These are phyloP conservation scores for Claviceps humidiphila DNA, from an alignment of 2,329 filamentous ascomycete species.

Conservation along the genomic window DNA sequence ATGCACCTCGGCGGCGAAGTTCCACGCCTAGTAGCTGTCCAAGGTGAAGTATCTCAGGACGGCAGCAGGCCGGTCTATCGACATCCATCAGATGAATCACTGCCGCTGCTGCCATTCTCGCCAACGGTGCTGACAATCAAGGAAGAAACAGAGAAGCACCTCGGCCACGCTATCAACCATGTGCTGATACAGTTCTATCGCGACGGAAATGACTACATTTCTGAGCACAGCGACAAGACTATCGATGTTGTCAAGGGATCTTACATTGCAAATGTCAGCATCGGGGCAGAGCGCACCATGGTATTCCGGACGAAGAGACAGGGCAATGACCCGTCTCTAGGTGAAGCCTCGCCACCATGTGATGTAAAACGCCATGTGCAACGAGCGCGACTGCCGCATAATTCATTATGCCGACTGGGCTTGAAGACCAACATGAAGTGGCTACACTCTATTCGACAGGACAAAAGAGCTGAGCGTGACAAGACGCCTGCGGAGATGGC, in stretches of 20 bases:
- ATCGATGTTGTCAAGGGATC: conserved; percentile 73
- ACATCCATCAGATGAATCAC: conserved; percentile 81
- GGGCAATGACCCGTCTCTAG: conserved; percentile 21
- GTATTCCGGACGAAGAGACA: conserved; percentile 68
- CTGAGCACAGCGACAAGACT: conserved; percentile 94
- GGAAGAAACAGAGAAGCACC: conserved; percentile 50
- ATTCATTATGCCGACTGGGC: conserved; percentile 77
- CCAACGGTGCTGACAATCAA: conserved; percentile 57
- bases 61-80: conserved; percentile 83
- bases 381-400: conserved; percentile 67
- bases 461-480: conserved; percentile 58
- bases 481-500: conserved; percentile 59
- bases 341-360: conserved; percentile 3
- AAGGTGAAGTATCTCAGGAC: conserved; percentile 56
- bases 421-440: conserved; percentile 70
- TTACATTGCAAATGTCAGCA: conserved; percentile 81
- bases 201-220: conserved; percentile 80
- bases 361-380: conserved; percentile 40
- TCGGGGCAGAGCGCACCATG: conserved; percentile 90
- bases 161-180: conserved; percentile 79
- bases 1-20: conserved; percentile 84
- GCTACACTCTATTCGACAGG: conserved; percentile 83
- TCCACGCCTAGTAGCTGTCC: conserved; percentile 79
- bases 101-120: conserved; percentile 64
- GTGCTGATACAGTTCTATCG: conserved; percentile 88